A percentile compares a stretch with the other conserved stretches of the same genome.
phyloP scores from a whole-genome alignment of 257 asterid genomes.

The Cinchona pubescens region DNA sequence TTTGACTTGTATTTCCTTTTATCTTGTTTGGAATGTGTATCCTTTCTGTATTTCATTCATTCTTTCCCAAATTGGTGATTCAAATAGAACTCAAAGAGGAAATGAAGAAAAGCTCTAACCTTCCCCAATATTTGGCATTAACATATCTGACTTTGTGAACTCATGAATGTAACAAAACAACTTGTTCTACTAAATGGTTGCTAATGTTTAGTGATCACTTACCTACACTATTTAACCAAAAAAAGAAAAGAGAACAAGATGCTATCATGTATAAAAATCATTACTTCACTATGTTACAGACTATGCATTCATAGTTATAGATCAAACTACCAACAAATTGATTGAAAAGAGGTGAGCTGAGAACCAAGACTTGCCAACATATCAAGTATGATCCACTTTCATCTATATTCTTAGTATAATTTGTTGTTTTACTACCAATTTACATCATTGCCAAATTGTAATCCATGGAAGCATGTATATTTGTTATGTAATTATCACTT shows the following conservation, averaged over 20 bases:
- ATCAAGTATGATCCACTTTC: slow-evolving; percentile 19
- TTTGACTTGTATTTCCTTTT: not conserved
- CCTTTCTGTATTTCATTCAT: not conserved
- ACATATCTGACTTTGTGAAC: not conserved
- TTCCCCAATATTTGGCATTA: not conserved
- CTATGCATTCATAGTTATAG: slow-evolving; percentile 17
- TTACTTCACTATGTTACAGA: slow-evolving; percentile 3
- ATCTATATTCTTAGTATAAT: not conserved
- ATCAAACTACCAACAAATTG: slow-evolving; percentile 19
- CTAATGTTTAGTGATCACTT: not conserved
- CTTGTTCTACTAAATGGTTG: not conserved
- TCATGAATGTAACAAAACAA: not conserved
- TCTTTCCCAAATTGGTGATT: not conserved
- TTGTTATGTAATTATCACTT: no score
- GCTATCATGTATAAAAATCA: not conserved
- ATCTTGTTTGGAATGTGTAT: not conserved
- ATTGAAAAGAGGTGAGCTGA: slow-evolving; percentile 23
- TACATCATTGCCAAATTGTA: no score
- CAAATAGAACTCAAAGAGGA: not conserved
- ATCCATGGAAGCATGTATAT: no score
- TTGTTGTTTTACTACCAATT: not conserved
- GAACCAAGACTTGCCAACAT: slow-evolving; percentile 21
- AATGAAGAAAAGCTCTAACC: not conserved
- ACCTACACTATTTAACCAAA: not conserved
- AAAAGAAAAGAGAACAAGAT: not conserved